A percentile compares a stretch with the other conserved stretches of the same genome.
These are phyloP conservation scores for Fraxinus angustifolia DNA, from an alignment of 305 asterid species.

Conservation along the genomic window DNA sequence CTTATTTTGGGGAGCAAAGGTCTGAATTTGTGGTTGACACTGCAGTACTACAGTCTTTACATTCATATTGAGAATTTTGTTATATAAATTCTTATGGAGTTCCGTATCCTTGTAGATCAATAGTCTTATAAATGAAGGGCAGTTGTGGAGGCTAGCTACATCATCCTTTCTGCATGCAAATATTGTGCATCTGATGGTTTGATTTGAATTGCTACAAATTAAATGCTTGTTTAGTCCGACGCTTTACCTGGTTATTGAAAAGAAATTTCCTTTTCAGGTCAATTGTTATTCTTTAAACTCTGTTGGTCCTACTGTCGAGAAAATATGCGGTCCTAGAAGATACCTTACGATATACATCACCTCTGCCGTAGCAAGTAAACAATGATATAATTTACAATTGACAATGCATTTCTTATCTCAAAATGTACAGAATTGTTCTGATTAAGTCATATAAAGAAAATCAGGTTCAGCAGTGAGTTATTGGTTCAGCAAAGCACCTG, in stretches of 20 bases:
- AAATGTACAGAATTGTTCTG: slow-evolving; percentile 22
- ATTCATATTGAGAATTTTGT: slow-evolving; percentile 12
- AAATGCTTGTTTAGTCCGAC: slow-evolving; percentile 2
- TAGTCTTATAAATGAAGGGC: slow-evolving; percentile 74
- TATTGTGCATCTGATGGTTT: slow-evolving; percentile 76
- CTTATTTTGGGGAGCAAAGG: slow-evolving; percentile 64
- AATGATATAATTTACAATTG: slow-evolving; percentile 15
- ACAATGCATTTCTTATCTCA: slow-evolving; percentile 18
- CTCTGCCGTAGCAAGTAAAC: slow-evolving; percentile 79
- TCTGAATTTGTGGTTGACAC: slow-evolving; percentile 28
- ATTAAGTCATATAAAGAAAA: slow-evolving; percentile 25
- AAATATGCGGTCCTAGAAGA: slow-evolving; percentile 67
- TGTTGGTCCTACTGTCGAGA: slow-evolving; percentile 71
- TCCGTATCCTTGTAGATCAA: slow-evolving; percentile 56
- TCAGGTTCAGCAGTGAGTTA: slow-evolving; percentile 86
- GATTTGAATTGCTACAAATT: slow-evolving; percentile 27
- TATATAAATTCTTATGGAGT: not conserved
- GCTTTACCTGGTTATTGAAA: slow-evolving; percentile 19
- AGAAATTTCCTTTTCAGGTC: slow-evolving; percentile 47
- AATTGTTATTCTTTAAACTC: slow-evolving; percentile 83
- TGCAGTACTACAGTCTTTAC: not conserved
- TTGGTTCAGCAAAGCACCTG: slow-evolving; percentile 66
- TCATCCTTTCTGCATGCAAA: slow-evolving; percentile 84
- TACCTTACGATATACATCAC: slow-evolving; percentile 58
- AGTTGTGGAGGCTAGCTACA: slow-evolving; percentile 83